phyloP scores from a whole-genome alignment of 2,329 filamentous ascomycete species.

The Orbilia brochopaga region DNA sequence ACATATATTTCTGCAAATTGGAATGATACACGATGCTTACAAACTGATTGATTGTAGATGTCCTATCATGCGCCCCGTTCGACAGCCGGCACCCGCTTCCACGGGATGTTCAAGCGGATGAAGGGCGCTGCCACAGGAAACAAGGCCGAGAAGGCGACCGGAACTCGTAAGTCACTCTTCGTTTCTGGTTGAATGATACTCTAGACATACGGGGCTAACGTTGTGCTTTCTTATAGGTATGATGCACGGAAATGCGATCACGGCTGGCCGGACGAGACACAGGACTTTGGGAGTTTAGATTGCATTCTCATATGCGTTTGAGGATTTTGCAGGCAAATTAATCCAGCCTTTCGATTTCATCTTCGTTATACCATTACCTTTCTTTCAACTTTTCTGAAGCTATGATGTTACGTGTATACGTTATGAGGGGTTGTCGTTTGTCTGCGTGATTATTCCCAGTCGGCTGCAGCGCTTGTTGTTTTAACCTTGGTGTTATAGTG shows the following conservation, averaged over 20 bases:
- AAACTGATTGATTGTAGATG: no score
- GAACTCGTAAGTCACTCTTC: slow-evolving; percentile 28
- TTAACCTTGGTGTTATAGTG: slow-evolving; percentile 3
- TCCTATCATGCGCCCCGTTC: slow-evolving; percentile 47
- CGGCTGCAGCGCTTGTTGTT: slow-evolving; percentile 2
- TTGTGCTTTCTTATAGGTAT: slow-evolving; percentile 18
- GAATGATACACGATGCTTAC: no score
- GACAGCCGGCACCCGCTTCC: slow-evolving; percentile 36
- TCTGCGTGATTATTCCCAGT: no score
- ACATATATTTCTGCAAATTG: no score
- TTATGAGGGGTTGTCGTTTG: no score
- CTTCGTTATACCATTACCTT: slow-evolving; percentile 2
- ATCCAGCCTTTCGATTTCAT: neutral
- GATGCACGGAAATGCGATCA: slow-evolving; percentile 46
- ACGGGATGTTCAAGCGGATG: slow-evolving; percentile 48
- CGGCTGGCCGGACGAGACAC: slow-evolving; percentile 36
- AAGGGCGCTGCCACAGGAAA: slow-evolving; percentile 40
- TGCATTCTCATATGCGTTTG: no score
- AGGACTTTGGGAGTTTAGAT: slow-evolving; percentile 36
- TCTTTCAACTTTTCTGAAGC: slow-evolving; percentile 11
- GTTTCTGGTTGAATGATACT: neutral
- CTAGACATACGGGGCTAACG: neutral
- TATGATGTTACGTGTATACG: no score
- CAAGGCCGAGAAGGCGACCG: slow-evolving; percentile 35
- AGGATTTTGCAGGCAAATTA: neutral